Conservation (phyloP, 768 basidiomycete species). For the Lactifluus hygrophoroides region DNA sequence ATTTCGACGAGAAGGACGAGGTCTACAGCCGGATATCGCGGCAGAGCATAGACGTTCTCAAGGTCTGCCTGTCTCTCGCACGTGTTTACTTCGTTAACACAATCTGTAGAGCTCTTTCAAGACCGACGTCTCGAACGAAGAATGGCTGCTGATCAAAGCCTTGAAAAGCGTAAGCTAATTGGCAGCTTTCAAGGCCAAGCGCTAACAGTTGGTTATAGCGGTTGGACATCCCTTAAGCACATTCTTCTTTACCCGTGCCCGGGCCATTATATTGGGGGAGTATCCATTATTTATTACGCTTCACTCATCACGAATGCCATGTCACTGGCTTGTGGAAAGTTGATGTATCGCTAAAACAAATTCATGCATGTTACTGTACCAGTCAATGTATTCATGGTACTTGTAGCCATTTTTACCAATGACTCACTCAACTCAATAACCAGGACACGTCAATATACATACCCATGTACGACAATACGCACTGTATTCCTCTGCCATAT, state of each 20-base stretch:
- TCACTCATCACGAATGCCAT: background rate
- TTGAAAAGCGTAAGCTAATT: slow-evolving; percentile 59
- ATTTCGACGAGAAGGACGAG: slow-evolving; percentile 95
- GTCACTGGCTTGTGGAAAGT: background rate
- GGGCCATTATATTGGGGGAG: background rate
- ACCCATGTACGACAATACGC: too few species aligned
- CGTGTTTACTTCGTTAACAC: slow-evolving; percentile 6
- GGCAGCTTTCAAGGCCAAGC: background rate
- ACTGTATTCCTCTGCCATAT: background rate
- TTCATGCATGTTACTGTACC: slow-evolving; percentile 1
- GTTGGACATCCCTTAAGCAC: slow-evolving; percentile 29
- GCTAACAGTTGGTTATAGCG: slow-evolving; percentile 25
- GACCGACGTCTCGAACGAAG: slow-evolving; percentile 79
- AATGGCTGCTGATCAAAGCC: slow-evolving; percentile 87
- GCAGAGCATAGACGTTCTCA: slow-evolving; percentile 91
- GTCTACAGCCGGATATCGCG: slow-evolving; percentile 84
- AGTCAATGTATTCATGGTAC: slow-evolving; percentile 2
- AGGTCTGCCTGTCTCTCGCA: slow-evolving; percentile 41
- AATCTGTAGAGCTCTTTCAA: slow-evolving; percentile 66
- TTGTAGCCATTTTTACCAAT: slow-evolving; percentile 1
- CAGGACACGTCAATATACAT: too few species aligned
- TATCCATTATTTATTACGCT: background rate
- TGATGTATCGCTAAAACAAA: background rate
- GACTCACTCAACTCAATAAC: too few species aligned
- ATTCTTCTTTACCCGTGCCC: background rate